Conservation (phyloP, 2,329 filamentous ascomycete species). For the Penicillium sp. region DNA sequence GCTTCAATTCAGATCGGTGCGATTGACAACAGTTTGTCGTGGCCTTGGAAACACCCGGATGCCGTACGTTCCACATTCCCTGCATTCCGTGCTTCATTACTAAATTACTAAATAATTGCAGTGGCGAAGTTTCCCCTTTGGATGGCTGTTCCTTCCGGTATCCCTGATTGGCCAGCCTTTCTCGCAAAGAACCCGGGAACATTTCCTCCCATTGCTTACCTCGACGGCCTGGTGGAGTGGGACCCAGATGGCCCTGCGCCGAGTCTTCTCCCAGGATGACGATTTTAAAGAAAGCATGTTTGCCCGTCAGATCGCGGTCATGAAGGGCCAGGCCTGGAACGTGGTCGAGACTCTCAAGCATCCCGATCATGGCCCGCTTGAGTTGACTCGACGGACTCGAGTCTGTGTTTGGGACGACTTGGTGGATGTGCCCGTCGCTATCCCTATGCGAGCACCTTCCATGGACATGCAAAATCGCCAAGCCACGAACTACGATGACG, state of each 20-base stretch:
- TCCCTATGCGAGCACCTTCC: constrained; percentile 80
- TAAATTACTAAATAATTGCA: constrained; percentile 32
- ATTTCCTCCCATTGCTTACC: constrained; percentile 93
- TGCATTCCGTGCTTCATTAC: constrained; percentile 29
- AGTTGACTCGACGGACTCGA: constrained; percentile 82
- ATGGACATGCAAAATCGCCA: constrained; percentile 74
- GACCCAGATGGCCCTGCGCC: constrained; percentile 79
- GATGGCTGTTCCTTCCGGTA: constrained; percentile 95
- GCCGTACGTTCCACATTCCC: constrained; percentile 53
- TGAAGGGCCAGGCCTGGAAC: constrained; percentile 99
- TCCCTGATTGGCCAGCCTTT: constrained; percentile 95
- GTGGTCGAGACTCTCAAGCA: constrained; percentile 96
- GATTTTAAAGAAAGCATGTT: constrained; percentile 99
- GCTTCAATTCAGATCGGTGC: constrained; percentile 76
- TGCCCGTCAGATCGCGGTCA: constrained; percentile 93
- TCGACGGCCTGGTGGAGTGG: constrained; percentile 97
- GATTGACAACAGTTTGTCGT: constrained; percentile 96
- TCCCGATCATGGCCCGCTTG: constrained; percentile 84
- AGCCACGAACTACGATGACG: constrained; percentile 51
- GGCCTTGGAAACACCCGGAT: constrained; percentile 99
- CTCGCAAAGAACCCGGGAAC: constrained; percentile 85
- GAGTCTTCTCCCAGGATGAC: constrained; percentile 84
- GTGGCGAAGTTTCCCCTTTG: constrained; percentile 90
- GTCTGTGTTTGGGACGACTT: constrained; percentile 98
- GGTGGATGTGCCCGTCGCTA: constrained; percentile 90